Evolutionary conservation across 352 stramenopile genomes (phyloP), one percentile per base, ranked within the genome.

Genomic region (Phytophthora crassamura): DNA sequence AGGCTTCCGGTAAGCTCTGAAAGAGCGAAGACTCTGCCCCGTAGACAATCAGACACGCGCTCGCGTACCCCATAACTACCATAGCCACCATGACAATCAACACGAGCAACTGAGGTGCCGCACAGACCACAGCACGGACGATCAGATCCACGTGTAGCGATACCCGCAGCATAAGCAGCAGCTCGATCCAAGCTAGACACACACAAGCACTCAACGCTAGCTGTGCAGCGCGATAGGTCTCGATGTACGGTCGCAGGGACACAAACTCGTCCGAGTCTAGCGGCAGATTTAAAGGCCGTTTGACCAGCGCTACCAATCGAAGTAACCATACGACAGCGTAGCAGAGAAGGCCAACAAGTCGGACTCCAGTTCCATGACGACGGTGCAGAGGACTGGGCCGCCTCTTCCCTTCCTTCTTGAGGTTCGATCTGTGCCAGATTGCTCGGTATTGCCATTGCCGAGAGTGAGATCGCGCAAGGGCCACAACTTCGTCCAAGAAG

Each of bases 311-410:
- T 25, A 78, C 53, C 22, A 82, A 48, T 3, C 77, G 68, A 22
- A 84, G n/a, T 5, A 84, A 40, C 79, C 79, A 88, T 53, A 75
- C 71, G 38, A 69, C 41, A 14, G 74, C 53, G 54, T 83, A 88
- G 30, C 77, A 48, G 0, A 73, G 33, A 28, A 84, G 53, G 5
- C 71, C 80, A 25, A 78, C 39, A 25, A 79, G 33, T 10, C 74
- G 64, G 11, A 71, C 56, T 10, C 50, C 32, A 10, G 74, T 65
- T 20, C 75, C 77, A 25, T 73, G 74, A 22, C 69, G 74, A n/a
- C 53, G 30, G 7, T 53, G 61, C 11, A 60, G 55, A 36, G 55
- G 48, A 35, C 47, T 65, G 22, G 28, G 62, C 20, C 54, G 39
- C n/a, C 0, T 40, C 20, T 54, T 69, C 5, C 8, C 18, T 34